A percentile compares a stretch with the other conserved stretches of the same genome.
These are phyloP conservation scores for Vanderwaltozyma verrucispora DNA, from an alignment of 805 yeast genomes.

Conservation along the genomic window DNA sequence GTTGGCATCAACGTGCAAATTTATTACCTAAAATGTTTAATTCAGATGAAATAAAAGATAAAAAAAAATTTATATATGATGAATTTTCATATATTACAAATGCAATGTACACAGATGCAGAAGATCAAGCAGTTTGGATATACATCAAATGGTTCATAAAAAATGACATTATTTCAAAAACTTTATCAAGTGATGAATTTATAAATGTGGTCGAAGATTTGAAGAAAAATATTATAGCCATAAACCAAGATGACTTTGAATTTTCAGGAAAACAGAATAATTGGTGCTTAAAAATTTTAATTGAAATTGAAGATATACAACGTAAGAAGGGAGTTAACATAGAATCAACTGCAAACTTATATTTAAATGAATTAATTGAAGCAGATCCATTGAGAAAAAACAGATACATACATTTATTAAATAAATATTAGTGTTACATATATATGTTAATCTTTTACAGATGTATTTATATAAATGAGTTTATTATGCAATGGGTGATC, in stretches of 20 bases:
- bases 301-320: slow-evolving; percentile 34
- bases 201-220: slow-evolving; percentile 35
- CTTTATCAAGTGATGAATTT: slow-evolving; percentile 24
- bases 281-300: slow-evolving; percentile 65
- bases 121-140: slow-evolving; percentile 89
- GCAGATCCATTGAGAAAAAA: slow-evolving; percentile 58
- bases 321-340: slow-evolving; percentile 27
- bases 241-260: slow-evolving; percentile 63
- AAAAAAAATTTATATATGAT: slow-evolving; percentile 31
- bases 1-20: slow-evolving; percentile 85
- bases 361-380: slow-evolving; percentile 35
- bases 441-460: neutral
- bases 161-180: slow-evolving; percentile 22
- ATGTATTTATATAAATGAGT: neutral
- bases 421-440: slow-evolving; percentile 2
- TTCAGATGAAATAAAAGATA: slow-evolving; percentile 14
- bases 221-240: slow-evolving; percentile 41
- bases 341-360: slow-evolving; percentile 9
- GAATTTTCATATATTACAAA: slow-evolving; percentile 66
- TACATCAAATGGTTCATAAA: slow-evolving; percentile 72
- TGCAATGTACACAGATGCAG: slow-evolving; percentile 88
- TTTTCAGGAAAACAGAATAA: slow-evolving; percentile 52
- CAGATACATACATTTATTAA: slow-evolving; percentile 39
- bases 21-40: slow-evolving; percentile 46
- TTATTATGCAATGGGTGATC: neutral